Evolutionary conservation across 495 filamentous ascomycete genomes (phyloP), one percentile per base, ranked within the genome.

Genomic region (Podospora tetraspora): DNA sequence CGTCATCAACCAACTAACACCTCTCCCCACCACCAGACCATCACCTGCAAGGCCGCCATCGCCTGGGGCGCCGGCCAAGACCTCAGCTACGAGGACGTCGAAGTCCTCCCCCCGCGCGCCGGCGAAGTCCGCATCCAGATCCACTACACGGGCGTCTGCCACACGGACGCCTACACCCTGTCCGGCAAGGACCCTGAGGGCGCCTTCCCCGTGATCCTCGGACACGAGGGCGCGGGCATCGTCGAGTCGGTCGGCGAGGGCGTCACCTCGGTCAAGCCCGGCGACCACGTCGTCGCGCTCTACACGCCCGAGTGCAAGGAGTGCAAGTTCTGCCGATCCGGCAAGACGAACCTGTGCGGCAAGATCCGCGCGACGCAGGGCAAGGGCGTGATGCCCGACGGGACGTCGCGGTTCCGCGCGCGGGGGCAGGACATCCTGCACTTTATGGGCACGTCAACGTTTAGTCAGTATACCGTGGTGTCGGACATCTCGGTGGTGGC

Each of bases 251-350:
- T 99, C 63, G 95, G 95, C 68, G 94, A 97, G 81, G 96, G 92
- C 56, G 95, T 99, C 68, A 96, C 92, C 66, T 91, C 86, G 72
- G 94, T 97, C 74, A 96, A 97, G 84, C 85, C 85, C n/a, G 92
- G 92, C 65, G 92, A 95, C 81, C 88, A 96, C 76, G 95, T 99
- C 69, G 85, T 99, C 66, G 96, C 95, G 73, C 92, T 99, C 66
- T 99, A 99, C 85, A 97, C 93, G 27, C 96, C 95, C 67, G 95
- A 99, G 84, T 99, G 95, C 84, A 80, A 84, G 62, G 93, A 97
- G 78, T 99, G 95, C 89, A 99, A 99, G 82, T 98, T 99, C 88
- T 99, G 95, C 90, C 91, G 90, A 79, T 97, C 94, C 63, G 93
- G 93, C 83, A 99, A 99, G 89, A 99, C 95, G 73, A 99, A 99